Evolutionary conservation across 345 rosid species (phyloP).

Genomic region (Dipteronia sinensis): DNA sequence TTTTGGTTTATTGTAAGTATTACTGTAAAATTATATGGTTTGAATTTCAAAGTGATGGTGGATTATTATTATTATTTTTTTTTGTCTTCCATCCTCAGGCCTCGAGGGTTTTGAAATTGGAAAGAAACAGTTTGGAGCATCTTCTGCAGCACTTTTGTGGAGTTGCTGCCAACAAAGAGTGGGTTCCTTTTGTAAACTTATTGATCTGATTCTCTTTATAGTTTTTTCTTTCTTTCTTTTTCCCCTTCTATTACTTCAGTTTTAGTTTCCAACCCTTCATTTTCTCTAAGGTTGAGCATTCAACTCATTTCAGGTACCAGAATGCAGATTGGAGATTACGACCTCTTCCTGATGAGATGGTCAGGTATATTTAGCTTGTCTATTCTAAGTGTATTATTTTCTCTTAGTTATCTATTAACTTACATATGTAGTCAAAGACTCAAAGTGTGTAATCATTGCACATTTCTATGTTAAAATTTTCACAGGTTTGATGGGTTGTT

Average conservation of each 20-base stretch:
- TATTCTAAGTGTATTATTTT: background rate
- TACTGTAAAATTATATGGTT: constrained; percentile 1
- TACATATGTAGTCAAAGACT: background rate
- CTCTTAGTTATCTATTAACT: background rate
- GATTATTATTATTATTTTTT: background rate
- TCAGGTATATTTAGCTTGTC: constrained; percentile 43
- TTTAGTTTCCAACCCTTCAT: constrained; percentile 6
- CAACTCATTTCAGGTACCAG: constrained; percentile 75
- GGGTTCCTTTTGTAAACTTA: constrained; percentile 24
- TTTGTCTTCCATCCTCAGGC: constrained; percentile 49
- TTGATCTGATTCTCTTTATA: constrained; percentile 12
- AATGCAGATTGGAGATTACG: constrained; percentile 97
- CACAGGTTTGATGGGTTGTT: background rate
- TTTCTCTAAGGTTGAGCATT: constrained; percentile 21
- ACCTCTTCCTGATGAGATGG: constrained; percentile 87
- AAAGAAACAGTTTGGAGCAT: constrained; percentile 85
- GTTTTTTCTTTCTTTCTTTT: constrained; percentile 4
- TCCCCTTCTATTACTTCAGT: background rate
- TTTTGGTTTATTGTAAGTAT: background rate
- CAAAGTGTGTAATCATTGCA: background rate
- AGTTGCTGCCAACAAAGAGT: constrained; percentile 91
- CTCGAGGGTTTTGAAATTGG: constrained; percentile 83
- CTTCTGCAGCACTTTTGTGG: constrained; percentile 77
- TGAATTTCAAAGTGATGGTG: constrained; percentile 7
- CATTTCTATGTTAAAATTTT: constrained; percentile 1